Conservation (phyloP, 495 filamentous ascomycete genomes). For the Penicillium fimorum region DNA sequence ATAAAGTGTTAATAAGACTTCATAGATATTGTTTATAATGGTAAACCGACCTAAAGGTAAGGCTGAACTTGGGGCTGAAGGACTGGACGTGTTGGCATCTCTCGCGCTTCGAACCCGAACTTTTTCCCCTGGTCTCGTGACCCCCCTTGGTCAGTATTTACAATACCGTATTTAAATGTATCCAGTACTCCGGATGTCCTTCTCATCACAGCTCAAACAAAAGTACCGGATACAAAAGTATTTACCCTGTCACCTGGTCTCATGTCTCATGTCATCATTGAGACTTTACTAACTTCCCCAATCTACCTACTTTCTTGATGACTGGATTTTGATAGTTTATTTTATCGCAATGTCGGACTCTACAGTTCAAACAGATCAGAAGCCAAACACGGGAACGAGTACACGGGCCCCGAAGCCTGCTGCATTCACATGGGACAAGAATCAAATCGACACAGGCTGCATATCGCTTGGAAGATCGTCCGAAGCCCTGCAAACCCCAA, state of each 20-base stretch:
- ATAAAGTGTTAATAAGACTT: neutral
- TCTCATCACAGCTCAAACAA: neutral
- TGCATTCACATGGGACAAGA: constrained; percentile 13
- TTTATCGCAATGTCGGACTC: constrained; percentile 8
- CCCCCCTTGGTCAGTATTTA: constrained; percentile 6
- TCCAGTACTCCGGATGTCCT: neutral
- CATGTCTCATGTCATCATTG: constrained; percentile 24
- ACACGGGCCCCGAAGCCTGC: constrained; percentile 24
- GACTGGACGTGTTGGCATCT: constrained; percentile 17
- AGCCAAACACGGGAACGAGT: constrained; percentile 9
- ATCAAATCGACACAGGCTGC: constrained; percentile 20
- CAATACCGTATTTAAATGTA: constrained; percentile 1
- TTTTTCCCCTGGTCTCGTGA: constrained; percentile 33
- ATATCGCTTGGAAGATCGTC: constrained; percentile 39
- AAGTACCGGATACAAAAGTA: neutral
- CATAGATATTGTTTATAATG: neutral
- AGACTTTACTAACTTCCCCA: neutral
- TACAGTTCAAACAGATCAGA: constrained; percentile 14
- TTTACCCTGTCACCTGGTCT: constrained; percentile 19
- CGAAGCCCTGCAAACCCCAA: constrained; percentile 32
- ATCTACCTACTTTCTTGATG: neutral
- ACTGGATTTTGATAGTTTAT: constrained; percentile 2
- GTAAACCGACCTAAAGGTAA: constrained; percentile 6
- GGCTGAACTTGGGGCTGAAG: constrained; percentile 4
- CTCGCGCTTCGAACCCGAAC: constrained; percentile 17